Conservation (phyloP, 768 basidiomycete genomes). For the Suillus lakei region DNA sequence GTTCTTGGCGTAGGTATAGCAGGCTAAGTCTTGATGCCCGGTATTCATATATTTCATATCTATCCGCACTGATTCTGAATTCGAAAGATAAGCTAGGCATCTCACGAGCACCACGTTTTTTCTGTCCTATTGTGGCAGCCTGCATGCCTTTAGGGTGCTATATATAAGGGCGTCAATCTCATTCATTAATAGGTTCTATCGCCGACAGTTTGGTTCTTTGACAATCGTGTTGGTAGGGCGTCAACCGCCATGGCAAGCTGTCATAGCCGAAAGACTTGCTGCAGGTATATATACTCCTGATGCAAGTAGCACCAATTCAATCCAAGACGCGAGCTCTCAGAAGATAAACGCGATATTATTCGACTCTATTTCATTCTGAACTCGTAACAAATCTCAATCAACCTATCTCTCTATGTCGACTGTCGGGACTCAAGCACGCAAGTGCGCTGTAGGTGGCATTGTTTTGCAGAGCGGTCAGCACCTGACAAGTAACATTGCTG, state of each 20-base stretch:
- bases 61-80: background rate
- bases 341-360: background rate
- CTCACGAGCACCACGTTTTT: background rate
- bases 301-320: background rate
- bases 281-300: background rate
- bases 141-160: background rate
- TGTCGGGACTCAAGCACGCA: background rate
- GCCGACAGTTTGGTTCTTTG: background rate
- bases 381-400: background rate
- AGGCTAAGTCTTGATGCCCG: background rate
- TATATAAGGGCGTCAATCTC: background rate
- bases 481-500: background rate
- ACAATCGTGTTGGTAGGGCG: background rate
- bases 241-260: background rate
- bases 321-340: background rate
- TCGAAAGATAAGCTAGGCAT: background rate
- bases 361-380: background rate
- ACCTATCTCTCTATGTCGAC: background rate
- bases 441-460: background rate
- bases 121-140: background rate
- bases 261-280: background rate
- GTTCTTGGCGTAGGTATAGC: background rate
- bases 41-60: background rate
- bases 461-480: background rate
- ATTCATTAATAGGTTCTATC: background rate